Conservation (phyloP, 495 filamentous ascomycete genomes). For the Cercophora samala region DNA sequence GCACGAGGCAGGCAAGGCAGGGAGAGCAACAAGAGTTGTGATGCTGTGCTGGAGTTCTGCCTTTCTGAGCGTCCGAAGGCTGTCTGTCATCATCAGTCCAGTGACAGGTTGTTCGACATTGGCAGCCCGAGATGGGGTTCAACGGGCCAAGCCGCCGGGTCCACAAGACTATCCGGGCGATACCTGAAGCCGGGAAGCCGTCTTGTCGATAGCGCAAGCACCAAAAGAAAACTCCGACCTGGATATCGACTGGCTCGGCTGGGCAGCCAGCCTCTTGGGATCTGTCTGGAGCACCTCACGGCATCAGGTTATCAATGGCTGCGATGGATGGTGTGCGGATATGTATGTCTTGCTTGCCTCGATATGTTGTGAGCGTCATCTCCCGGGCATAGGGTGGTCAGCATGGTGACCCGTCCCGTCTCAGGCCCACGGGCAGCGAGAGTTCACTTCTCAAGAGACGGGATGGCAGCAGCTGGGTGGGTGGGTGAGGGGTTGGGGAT, state of each 20-base stretch:
- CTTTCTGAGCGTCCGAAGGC: neutral
- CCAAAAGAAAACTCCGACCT: neutral
- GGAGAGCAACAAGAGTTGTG: neutral
- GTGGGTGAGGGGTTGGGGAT: slow-evolving; percentile 25
- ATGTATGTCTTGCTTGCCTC: neutral
- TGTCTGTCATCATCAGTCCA: too few relatives aligned
- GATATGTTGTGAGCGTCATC: neutral
- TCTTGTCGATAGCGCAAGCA: neutral
- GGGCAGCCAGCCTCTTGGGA: neutral
- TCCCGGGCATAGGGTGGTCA: neutral
- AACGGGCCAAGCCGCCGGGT: slow-evolving; percentile 16
- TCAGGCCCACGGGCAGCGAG: too few relatives aligned
- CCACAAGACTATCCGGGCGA: neutral
- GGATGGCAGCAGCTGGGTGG: neutral
- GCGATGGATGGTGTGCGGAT: neutral
- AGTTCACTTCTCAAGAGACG: too few relatives aligned
- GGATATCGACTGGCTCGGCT: neutral
- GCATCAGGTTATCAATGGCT: neutral
- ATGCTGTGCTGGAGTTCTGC: slow-evolving; percentile 5
- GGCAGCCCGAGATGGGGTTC: slow-evolving; percentile 8
- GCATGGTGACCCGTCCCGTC: neutral
- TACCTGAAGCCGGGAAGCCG: neutral
- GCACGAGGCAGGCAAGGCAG: neutral
- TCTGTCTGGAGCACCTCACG: neutral
- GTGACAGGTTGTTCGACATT: neutral